Evolutionary conservation across 2,329 filamentous ascomycete genomes (phyloP).

Genomic region (Furcasterigmium sp.): DNA sequence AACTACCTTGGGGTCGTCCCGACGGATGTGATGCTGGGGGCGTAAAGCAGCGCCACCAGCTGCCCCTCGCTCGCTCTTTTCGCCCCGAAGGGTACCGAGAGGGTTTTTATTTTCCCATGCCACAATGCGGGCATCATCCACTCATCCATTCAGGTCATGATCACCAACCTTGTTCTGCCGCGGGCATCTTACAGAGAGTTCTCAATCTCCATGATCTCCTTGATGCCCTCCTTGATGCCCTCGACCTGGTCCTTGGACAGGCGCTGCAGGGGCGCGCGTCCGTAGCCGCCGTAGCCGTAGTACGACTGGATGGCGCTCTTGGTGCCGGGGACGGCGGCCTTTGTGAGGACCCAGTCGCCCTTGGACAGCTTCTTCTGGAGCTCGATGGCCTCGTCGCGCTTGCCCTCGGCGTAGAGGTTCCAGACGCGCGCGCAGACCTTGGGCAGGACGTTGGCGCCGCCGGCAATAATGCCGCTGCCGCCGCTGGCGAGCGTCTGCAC

Average conservation of each 20-base stretch:
- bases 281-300: constrained; percentile 75
- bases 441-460: constrained; percentile 79
- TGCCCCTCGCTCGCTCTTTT: too few species aligned
- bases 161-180: too few species aligned
- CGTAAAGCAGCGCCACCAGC: neutral
- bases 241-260: constrained; percentile 51
- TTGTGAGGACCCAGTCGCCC: constrained; percentile 79
- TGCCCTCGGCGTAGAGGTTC: constrained; percentile 68
- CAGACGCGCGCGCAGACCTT: constrained; percentile 76
- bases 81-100: too few species aligned
- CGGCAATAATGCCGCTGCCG: constrained; percentile 79
- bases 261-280: constrained; percentile 66
- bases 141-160: too few species aligned
- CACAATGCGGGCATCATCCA: too few species aligned
- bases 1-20: neutral
- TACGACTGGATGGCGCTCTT: constrained; percentile 78
- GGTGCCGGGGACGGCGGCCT: constrained; percentile 78
- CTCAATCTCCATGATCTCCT: constrained; percentile 64
- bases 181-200: constrained; percentile 35
- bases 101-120: too few species aligned
- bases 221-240: constrained; percentile 49
- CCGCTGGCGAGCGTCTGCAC: constrained; percentile 75
- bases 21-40: neutral
- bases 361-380: constrained; percentile 74
- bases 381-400: constrained; percentile 67